Base-by-base conservation (phyloP, 2,329 filamentous ascomycete species). In the Fusarium tuaranense region DNA sequence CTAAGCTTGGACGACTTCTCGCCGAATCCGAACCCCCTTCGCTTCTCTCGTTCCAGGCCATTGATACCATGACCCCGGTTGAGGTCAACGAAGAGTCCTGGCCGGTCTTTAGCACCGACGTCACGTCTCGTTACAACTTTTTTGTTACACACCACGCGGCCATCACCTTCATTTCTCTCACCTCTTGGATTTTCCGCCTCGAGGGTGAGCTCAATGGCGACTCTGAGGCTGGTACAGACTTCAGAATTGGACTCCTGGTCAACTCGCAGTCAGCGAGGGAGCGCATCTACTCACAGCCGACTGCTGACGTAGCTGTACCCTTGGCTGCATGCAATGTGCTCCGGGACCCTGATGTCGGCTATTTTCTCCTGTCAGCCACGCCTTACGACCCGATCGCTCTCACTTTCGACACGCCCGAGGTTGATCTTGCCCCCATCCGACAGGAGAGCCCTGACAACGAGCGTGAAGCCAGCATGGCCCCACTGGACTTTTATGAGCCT, bases 151-250 rank as follows among this genome's bases (percentile, higher is more conserved):
- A 92, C 72, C 86, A 90, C 44, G 88, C 87, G 7, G 89, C 88
- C 68, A 88, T 92, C 74, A 91, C 88, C 1, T 89, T 87, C 68
- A 82, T 92, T 14, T 92, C 90, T 2, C 83, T 92, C 38, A 83
- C 88, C 2, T 86, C 90, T 2, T 92, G 91, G 91, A 87, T 92
- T 5, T 92, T 91, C 80, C 87, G 90, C 3, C 84, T 92, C 0
- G 91, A 92, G 79, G 86, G 87, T 59, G 91, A 92, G 81, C 83
- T 92, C 18, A 84, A 86, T 64, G 87, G 85, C 13, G 87, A 89
- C 65, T 87, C 88, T 1, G 87, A 89, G 68, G 87, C 88, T 4
- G 90, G 91, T 5, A 87, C 88, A 2, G 89, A 92, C 68, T 91
- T 92, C 78, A 86, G 91, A 73, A 86, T 92, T 58, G 88, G 90